Conservation (phyloP, 495 filamentous ascomycete genomes). For the Evernia prunastri region DNA sequence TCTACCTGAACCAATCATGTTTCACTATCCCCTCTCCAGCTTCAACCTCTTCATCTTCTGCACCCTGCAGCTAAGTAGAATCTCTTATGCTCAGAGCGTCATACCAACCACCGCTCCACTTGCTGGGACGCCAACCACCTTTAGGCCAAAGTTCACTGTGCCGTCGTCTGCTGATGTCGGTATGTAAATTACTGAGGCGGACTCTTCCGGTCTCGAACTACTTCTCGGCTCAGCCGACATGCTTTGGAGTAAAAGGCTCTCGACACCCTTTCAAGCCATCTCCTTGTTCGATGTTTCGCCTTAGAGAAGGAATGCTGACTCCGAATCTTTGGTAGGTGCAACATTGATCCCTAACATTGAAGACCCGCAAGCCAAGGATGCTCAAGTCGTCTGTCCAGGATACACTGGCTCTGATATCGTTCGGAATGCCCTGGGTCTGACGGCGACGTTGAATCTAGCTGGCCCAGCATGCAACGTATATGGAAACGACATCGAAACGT, state of each 20-base stretch:
- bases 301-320: not conserved
- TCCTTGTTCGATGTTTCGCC: not conserved
- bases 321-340: slow-evolving; percentile 29
- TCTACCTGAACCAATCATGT: slow-evolving; percentile 14
- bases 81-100: slow-evolving; percentile 12
- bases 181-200: not conserved
- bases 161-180: slow-evolving; percentile 50
- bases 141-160: slow-evolving; percentile 40
- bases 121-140: slow-evolving; percentile 22
- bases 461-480: slow-evolving; percentile 56
- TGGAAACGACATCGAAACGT: slow-evolving; percentile 53
- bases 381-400: slow-evolving; percentile 61
- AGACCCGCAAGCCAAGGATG: slow-evolving; percentile 63
- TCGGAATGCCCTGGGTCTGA: slow-evolving; percentile 42
- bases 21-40: slow-evolving; percentile 14
- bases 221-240: not conserved
- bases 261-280: not conserved
- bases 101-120: not conserved
- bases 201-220: not conserved
- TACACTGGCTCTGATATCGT: slow-evolving; percentile 51
- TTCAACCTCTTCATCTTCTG: slow-evolving; percentile 22
- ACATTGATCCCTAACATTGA: slow-evolving; percentile 63
- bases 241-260: not conserved
- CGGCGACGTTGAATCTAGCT: slow-evolving; percentile 48
- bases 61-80: slow-evolving; percentile 14